Percentiles rank a stretch among this genome's conserved stretches.
phyloP scores from a whole-genome alignment of 345 rosid genomes.

The Pseudoturritis turrita region DNA sequence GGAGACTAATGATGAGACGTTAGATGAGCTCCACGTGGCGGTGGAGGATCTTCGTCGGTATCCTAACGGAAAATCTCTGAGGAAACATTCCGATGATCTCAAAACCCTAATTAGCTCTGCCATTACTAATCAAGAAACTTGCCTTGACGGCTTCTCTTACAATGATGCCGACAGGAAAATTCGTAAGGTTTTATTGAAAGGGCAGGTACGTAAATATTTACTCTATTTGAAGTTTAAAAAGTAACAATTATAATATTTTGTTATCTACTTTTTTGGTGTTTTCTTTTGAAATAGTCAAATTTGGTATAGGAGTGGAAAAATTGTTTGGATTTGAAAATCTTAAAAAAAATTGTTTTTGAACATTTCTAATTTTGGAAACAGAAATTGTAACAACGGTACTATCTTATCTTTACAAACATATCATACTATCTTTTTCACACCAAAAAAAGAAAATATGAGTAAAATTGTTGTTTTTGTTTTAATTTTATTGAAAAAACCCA shows the following conservation, averaged over 20 bases:
- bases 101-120: conserved; percentile 81
- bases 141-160: conserved; percentile 82
- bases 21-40: conserved; percentile 64
- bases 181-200: conserved; percentile 34
- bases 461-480: not conserved
- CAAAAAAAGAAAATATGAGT: not conserved
- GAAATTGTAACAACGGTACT: not conserved
- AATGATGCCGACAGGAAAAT: conserved; percentile 47
- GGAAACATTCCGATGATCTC: conserved; percentile 67
- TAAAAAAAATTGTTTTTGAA: not conserved
- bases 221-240: not conserved
- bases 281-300: not conserved
- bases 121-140: conserved; percentile 75
- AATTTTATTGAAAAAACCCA: no score
- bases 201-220: conserved; percentile 29
- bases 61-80: conserved; percentile 49
- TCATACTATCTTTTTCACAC: not conserved
- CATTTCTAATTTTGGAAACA: not conserved
- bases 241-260: not conserved
- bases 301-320: not conserved
- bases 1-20: conserved; percentile 68
- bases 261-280: not conserved
- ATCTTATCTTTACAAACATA: not conserved
- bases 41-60: conserved; percentile 49
- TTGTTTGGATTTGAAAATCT: not conserved